phyloP scores from a whole-genome alignment of 768 basidiomycete genomes.

The Suillus cothurnatus region DNA sequence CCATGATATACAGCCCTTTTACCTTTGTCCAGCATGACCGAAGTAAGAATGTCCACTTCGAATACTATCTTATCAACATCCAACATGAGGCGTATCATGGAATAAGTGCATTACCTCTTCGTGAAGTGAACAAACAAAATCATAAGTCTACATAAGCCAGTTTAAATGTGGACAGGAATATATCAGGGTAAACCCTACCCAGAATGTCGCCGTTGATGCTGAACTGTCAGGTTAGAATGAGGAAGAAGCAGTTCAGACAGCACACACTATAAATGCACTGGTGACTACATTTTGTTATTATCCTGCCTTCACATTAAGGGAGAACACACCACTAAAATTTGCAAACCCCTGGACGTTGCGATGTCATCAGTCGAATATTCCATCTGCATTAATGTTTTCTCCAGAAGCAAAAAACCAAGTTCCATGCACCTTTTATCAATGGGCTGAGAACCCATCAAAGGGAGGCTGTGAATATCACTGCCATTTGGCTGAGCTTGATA shows the following conservation, averaged over 20 bases:
- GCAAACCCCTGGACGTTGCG: too few relatives aligned
- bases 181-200: neutral
- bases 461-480: too few relatives aligned
- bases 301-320: too few relatives aligned
- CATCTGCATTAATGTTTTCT: too few relatives aligned
- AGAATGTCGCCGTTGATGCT: neutral
- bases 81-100: neutral
- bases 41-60: neutral
- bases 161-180: neutral
- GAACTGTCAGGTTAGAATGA: neutral
- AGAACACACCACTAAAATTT: too few relatives aligned
- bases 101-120: neutral
- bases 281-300: too few relatives aligned
- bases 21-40: neutral
- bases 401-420: too few relatives aligned
- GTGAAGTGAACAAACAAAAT: neutral
- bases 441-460: too few relatives aligned
- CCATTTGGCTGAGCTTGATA: too few relatives aligned
- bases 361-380: too few relatives aligned
- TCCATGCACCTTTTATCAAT: too few relatives aligned
- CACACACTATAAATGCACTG: neutral
- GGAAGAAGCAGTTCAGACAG: neutral
- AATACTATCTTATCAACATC: neutral
- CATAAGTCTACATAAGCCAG: neutral
- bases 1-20: neutral